Percentiles rank a stretch among this genome's conserved stretches.
phyloP scores from a whole-genome alignment of 2,329 filamentous ascomycete genomes.

The Nemania sp. region DNA sequence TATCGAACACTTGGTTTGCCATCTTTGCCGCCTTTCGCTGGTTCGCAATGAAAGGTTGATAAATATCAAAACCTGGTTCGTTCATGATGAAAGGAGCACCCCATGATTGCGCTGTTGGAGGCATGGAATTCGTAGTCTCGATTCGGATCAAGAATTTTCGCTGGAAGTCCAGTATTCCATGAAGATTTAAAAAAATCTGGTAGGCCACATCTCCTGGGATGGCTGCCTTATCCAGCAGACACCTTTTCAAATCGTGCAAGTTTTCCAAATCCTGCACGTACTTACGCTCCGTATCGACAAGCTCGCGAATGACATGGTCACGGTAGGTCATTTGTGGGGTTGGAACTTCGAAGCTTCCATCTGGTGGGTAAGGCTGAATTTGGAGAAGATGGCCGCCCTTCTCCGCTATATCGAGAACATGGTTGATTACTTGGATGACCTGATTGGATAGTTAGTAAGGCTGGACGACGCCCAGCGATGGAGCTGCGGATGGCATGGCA shows the following conservation, averaged over 20 bases:
- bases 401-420: constrained; percentile 84
- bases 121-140: constrained; percentile 89
- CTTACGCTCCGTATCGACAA: constrained; percentile 94
- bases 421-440: constrained; percentile 90
- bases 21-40: constrained; percentile 86
- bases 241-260: constrained; percentile 87
- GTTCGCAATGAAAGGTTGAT: constrained; percentile 96
- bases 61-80: constrained; percentile 87
- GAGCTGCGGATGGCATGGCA: neutral
- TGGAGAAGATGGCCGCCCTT: constrained; percentile 72
- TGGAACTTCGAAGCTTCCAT: constrained; percentile 54
- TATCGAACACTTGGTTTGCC: constrained; percentile 85
- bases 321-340: constrained; percentile 72
- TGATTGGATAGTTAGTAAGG: constrained; percentile 38
- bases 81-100: constrained; percentile 86
- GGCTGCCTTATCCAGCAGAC: constrained; percentile 82
- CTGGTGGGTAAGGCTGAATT: constrained; percentile 60
- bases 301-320: constrained; percentile 87
- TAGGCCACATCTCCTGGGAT: constrained; percentile 89
- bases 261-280: constrained; percentile 98
- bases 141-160: constrained; percentile 92
- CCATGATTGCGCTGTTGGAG: constrained; percentile 81
- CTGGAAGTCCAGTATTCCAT: constrained; percentile 92
- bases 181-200: constrained; percentile 95
- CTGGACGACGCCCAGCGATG: neutral